Base-by-base conservation (phyloP, 139 green algal species). In the Tetratostichococcus sp. region DNA sequence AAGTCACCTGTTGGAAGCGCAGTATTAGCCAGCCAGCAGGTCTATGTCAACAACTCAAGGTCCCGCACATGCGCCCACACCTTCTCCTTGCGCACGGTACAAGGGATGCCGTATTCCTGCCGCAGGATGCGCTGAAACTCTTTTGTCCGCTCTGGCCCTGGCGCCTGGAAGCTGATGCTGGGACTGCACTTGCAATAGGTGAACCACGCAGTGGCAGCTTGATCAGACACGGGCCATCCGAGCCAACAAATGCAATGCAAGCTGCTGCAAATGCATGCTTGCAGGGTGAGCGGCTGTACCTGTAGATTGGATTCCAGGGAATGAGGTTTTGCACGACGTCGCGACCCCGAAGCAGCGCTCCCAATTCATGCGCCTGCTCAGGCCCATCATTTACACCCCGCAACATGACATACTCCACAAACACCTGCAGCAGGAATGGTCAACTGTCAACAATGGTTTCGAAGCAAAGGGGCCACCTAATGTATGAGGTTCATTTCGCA, bases 321-420 rank as follows among this genome's bases (percentile, higher is more conserved):
- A 98, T 98, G 23, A 97, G 79, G 74, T 98, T 98, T 4, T 97
- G 34, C 32, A 91, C 76, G 31, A 95, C 78, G 35, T 89, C 73
- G 26, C 66, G 76, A 28, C 76, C 88, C n/a, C 8, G 3, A 57
- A 96, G 88, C 78, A 95, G 84, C 67, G 42, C 62, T 0, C 87
- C 90, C 75, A 96, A 87, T 86, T 93, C 66, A 35, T 93, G 84
- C 33, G 95, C 95, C 35, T 94, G 80, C 79, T 93, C 77, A 35
- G 71, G 31, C 8, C 50, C 74, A 79, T 96, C 94, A 73, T 98
- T 98, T 1, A 98, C 89, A 3, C 81, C 85, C 5, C 80, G 79
- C 74, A 99, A 83, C 85, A 99, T 85, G 14, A 98, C 93, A 74
- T 99, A 99, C 87, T 99, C 94, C 6, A 98, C 78, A 75, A 98